Evolutionary conservation across 805 yeast genomes (phyloP).

Genomic region (Cephaloascus fragrans): DNA sequence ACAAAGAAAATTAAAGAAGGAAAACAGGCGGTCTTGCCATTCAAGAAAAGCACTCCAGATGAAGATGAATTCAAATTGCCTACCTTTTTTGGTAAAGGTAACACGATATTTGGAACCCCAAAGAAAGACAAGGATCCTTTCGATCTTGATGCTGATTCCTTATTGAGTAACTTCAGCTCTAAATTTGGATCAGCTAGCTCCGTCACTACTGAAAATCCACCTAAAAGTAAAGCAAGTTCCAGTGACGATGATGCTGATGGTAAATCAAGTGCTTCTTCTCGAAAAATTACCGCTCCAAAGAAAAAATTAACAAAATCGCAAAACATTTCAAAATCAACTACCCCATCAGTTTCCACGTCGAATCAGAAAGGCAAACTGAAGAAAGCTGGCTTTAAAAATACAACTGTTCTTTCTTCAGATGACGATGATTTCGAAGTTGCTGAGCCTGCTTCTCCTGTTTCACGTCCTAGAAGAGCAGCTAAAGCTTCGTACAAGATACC

Average conservation of each 20-base stretch:
- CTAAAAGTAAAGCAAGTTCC: neutral
- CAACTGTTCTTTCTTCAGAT: conserved; percentile 9
- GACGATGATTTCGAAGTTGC: neutral
- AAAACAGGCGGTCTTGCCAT: neutral
- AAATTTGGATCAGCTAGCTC: neutral
- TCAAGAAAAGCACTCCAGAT: neutral
- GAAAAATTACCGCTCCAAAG: neutral
- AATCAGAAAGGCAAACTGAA: conserved; percentile 27
- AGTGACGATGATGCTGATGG: neutral
- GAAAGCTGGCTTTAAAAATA: conserved; percentile 24
- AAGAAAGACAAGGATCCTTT: conserved; percentile 1
- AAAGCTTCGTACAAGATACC: too few relatives aligned
- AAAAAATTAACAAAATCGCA: conserved; percentile 1
- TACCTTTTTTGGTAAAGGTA: neutral
- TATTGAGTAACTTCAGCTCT: neutral
- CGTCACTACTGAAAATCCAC: neutral
- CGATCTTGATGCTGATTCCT: neutral
- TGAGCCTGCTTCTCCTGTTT: neutral
- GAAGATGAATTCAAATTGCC: neutral
- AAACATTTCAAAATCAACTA: too few relatives aligned
- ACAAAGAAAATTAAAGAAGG: neutral
- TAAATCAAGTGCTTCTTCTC: too few relatives aligned
- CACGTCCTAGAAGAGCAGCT: too few relatives aligned
- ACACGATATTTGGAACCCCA: neutral
- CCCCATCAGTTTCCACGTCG: conserved; percentile 18